Base-by-base conservation (phyloP, 2,329 filamentous ascomycete genomes). In the Colletotrichum simmondsii region DNA sequence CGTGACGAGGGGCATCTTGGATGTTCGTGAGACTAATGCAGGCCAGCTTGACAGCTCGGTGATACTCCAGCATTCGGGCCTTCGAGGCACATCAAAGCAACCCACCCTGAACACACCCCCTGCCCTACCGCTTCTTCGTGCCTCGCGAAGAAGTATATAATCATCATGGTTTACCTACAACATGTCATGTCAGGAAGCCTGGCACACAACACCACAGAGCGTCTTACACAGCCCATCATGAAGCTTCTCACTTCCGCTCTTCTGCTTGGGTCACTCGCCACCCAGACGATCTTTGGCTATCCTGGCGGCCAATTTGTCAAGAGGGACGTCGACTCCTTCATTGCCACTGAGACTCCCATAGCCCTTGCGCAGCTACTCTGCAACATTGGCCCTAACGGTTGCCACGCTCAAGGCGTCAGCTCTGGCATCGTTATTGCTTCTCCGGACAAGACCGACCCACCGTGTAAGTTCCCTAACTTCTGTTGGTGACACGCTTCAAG, bases 371-470 rank as follows among this genome's bases (percentile, higher is more conserved):
- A 87, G 70, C 81, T 92, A 30, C 79, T 91, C 49, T 90, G 87
- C 81, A 92, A 92, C 77, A 91, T 92, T 74, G 90, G 90, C 4
- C 79, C 88, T 11, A 80, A 80, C 67, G 90, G 90, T 30, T 87
- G 87, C 75, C 81, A 87, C 74, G 84, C 85, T 19, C 72, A 79
- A 11, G 87, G 86, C 2, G 88, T 86, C 5, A 80, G 78, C 42
- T 78, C 86, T 1, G 90, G 90, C 3, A 78, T 88, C 42, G 88
- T 92, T 19, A 82, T 92, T 77, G 90, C 90, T 19, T 88, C 86
- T 54, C 90, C 90, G 4, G 88, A 86, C 74, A 88, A 82, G 46
- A 75, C 75, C 19, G 82, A 88, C 63, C 90, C 90, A 5, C 84
- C 90, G 76, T 92, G 89, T 91, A 81, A 83, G 87, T 42, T 32